Evolutionary conservation across 345 rosid genomes (phyloP), one percentile per base, ranked within the genome.

Genomic region (Eucalyptus dawsonii): DNA sequence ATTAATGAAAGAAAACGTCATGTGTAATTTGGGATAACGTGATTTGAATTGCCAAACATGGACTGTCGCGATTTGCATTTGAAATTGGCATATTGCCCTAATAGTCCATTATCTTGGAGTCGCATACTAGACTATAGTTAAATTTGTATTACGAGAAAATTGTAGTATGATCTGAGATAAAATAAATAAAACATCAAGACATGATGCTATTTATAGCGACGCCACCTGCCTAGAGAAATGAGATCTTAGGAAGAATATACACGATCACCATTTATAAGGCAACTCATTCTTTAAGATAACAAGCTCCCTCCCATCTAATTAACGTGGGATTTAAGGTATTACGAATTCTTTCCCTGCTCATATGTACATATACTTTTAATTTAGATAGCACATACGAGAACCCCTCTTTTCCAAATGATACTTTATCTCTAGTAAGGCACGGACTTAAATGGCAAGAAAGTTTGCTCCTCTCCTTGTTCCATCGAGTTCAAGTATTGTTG

Each of bases 201-300:
- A 11, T 29, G 14, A 62, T 60, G 13, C 40, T 14, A 65, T 65
- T 15, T 65, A 14, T 65, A 65, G 4, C 2, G 6, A n/a, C 2
- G 1, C 14, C 21, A 0, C 3, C 2, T 2, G 1, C 19, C 40
- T 3, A 6, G 9, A 14, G 2, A 65, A 16, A 14, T 34, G 9
- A n/a, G 11, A 65, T 65, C 37, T 65, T 14, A 65, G 21, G 34
- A n/a, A 65, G 40, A 65, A 16, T 14, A 4, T 7, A 15, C 11
- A 15, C 3, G 2, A n/a, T 14, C 21, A 15, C 76, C 40, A 4
- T 65, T 65, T 4, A 65, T 14, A n/a, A n/a, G 76, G 1, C 11
- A 0, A n/a, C 76, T 15, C 40, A n/a, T 65, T 15, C 40, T n/a
- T n/a, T n/a, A 65, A 0, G 37, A 65, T 0, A 3, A 15, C 11